phyloP scores from a whole-genome alignment of 169 alveolate genomes.

The Cyclospora cayetanensis region DNA sequence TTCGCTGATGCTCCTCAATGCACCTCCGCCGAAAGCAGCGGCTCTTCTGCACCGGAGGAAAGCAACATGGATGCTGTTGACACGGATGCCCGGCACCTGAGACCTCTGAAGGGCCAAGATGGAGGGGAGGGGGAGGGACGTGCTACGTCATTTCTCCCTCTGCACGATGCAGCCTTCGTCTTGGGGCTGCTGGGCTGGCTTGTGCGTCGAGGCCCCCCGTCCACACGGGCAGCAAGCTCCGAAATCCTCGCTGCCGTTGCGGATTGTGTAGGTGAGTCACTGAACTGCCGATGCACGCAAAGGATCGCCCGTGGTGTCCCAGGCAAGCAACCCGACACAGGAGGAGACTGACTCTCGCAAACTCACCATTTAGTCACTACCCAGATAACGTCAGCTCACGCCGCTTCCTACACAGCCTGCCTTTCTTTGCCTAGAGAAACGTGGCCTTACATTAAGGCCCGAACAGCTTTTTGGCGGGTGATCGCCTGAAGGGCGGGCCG shows the following conservation, averaged over 20 bases:
- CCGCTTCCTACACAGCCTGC: too few relatives aligned
- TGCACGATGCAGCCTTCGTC: not conserved
- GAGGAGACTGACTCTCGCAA: too few relatives aligned
- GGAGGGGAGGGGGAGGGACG: not conserved
- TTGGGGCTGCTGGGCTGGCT: slow-evolving; percentile 26
- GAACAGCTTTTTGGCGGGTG: too few relatives aligned
- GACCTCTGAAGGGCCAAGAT: not conserved
- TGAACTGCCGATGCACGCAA: too few relatives aligned
- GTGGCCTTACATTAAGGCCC: too few relatives aligned
- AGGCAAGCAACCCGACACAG: too few relatives aligned
- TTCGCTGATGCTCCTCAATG: not conserved
- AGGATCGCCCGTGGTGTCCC: too few relatives aligned
- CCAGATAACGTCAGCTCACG: too few relatives aligned
- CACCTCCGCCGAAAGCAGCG: not conserved
- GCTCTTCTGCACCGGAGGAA: not conserved
- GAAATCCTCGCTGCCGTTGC: not conserved
- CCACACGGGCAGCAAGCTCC: not conserved
- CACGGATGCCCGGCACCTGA: not conserved
- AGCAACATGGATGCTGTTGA: too few relatives aligned
- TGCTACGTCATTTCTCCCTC: not conserved
- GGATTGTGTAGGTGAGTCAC: not conserved
- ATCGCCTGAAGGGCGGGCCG: too few relatives aligned
- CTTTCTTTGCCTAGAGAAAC: too few relatives aligned
- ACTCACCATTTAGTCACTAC: too few relatives aligned
- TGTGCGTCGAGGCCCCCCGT: not conserved